Conservation (phyloP, 441 rosid genomes). For the Pelargonium australe region DNA sequence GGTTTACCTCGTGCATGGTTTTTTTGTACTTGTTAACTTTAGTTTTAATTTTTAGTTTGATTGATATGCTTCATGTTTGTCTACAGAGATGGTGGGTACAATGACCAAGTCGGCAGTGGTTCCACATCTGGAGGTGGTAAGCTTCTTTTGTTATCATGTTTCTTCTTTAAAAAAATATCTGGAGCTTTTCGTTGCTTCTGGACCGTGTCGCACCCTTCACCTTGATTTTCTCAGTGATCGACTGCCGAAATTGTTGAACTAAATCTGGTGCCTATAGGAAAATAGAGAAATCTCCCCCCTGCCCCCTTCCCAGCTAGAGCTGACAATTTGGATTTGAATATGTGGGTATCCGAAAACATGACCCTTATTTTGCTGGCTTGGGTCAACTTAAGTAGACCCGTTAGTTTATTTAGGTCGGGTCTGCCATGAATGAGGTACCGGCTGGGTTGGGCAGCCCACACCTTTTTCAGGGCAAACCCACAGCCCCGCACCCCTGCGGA, state of each 20-base stretch:
- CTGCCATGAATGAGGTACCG: too few relatives aligned
- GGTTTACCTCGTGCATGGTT: constrained; percentile 19
- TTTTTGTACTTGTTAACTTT: neutral
- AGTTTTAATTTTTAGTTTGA: constrained; percentile 1
- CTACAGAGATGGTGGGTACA: constrained; percentile 12
- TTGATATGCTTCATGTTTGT: constrained; percentile 6
- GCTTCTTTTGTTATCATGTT: neutral
- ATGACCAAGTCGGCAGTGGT: constrained; percentile 7
- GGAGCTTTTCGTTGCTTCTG: neutral
- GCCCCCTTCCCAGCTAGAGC: neutral
- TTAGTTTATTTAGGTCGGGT: too few relatives aligned
- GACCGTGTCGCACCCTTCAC: neutral
- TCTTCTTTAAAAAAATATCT: neutral
- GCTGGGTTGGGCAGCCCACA: too few relatives aligned
- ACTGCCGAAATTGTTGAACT: neutral
- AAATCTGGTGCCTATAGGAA: neutral
- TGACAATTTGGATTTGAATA: too few relatives aligned
- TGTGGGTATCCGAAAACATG: too few relatives aligned
- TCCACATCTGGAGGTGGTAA: constrained; percentile 17
- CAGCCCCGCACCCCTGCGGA: too few relatives aligned
- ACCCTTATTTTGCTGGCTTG: too few relatives aligned
- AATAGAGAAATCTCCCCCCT: neutral
- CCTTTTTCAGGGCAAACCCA: too few relatives aligned
- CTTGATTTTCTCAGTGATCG: too few relatives aligned
- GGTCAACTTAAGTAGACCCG: too few relatives aligned